Conservation (phyloP, 2,329 filamentous ascomycete species). For the Neoascochyta sp. region DNA sequence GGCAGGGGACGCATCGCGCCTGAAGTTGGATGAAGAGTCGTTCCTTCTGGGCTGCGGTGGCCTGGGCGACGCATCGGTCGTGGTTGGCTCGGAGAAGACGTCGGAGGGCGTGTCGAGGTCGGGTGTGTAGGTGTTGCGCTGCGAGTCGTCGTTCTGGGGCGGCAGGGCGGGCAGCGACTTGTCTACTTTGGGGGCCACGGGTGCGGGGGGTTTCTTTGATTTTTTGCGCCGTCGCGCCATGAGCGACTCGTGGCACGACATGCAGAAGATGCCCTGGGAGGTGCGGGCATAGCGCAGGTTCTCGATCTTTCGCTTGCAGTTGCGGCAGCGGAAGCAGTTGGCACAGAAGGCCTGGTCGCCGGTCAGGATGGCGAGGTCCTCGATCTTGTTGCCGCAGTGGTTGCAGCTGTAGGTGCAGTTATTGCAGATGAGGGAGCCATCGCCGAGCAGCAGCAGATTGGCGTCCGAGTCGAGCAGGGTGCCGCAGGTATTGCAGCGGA, state of each 20-base stretch:
- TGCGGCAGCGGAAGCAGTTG: constrained; percentile 93
- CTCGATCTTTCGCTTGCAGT: constrained; percentile 98
- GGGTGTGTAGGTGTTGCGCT: constrained; percentile 55
- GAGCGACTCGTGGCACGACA: constrained; percentile 95
- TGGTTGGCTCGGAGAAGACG: constrained; percentile 60
- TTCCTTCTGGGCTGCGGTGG: constrained; percentile 34
- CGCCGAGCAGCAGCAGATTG: constrained; percentile 92
- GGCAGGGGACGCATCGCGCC: constrained; percentile 38
- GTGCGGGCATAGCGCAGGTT: constrained; percentile 96
- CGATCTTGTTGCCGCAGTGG: constrained; percentile 95
- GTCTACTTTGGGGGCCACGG: constrained; percentile 63
- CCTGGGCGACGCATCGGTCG: constrained; percentile 64
- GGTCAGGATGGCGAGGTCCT: constrained; percentile 93
- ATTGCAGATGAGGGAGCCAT: constrained; percentile 97
- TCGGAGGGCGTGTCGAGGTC: constrained; percentile 56
- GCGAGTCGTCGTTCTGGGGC: constrained; percentile 61
- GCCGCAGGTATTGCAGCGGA: constrained; percentile 92
- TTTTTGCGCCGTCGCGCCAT: constrained; percentile 92
- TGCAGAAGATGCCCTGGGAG: constrained; percentile 98
- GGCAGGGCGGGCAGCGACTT: constrained; percentile 92
- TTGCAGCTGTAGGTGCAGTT: constrained; percentile 99
- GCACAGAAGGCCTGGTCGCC: constrained; percentile 98
- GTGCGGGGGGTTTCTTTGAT: constrained; percentile 54
- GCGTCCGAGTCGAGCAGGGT: constrained; percentile 97
- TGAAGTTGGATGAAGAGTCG: constrained; percentile 37